These are phyloP conservation scores for Candida sonorensis DNA, from an alignment of 805 yeast genomes.

Conservation along the genomic window DNA sequence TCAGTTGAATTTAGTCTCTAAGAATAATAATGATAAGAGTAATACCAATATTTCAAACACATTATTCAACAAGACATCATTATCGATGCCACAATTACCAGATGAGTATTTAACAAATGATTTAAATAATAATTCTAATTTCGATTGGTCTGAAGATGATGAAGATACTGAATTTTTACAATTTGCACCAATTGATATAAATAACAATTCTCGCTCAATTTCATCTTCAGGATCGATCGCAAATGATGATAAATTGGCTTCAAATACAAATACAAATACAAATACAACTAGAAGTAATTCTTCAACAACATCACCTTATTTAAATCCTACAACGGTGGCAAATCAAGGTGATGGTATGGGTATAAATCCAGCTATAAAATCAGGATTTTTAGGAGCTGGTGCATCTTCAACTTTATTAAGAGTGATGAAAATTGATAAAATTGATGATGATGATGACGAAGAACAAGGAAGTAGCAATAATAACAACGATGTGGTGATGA, in stretches of 20 bases:
- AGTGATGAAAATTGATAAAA: slow-evolving; percentile 27
- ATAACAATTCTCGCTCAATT: slow-evolving; percentile 2
- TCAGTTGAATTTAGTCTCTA: too few relatives aligned
- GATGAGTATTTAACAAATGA: slow-evolving; percentile 20
- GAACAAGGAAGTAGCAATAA: slow-evolving; percentile 9
- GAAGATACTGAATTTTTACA: slow-evolving; percentile 22
- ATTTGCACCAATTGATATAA: slow-evolving; percentile 1
- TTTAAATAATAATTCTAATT: slow-evolving; percentile 35
- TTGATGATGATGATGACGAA: slow-evolving; percentile 17
- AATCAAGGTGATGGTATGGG: slow-evolving; percentile 70
- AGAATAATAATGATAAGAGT: too few relatives aligned
- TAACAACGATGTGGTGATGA: too few relatives aligned
- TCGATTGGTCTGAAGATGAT: slow-evolving; percentile 55
- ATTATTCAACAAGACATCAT: too few relatives aligned
- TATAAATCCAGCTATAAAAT: slow-evolving; percentile 39
- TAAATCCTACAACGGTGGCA: slow-evolving; percentile 17
- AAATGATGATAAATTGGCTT: slow-evolving; percentile 4
- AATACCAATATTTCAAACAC: too few relatives aligned
- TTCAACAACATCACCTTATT: slow-evolving; percentile 16
- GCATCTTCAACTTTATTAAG: slow-evolving; percentile 49
- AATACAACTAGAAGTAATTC: slow-evolving; percentile 18
- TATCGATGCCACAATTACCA: slow-evolving; percentile 20
- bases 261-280: slow-evolving; percentile 3
- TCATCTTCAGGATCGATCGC: slow-evolving; percentile 13
- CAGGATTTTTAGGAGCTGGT: slow-evolving; percentile 62